Percentiles rank a stretch among this genome's conserved stretches.
These are phyloP conservation scores for Annona squamosa DNA, from an alignment of 164 flowering plant species.

Conservation along the genomic window DNA sequence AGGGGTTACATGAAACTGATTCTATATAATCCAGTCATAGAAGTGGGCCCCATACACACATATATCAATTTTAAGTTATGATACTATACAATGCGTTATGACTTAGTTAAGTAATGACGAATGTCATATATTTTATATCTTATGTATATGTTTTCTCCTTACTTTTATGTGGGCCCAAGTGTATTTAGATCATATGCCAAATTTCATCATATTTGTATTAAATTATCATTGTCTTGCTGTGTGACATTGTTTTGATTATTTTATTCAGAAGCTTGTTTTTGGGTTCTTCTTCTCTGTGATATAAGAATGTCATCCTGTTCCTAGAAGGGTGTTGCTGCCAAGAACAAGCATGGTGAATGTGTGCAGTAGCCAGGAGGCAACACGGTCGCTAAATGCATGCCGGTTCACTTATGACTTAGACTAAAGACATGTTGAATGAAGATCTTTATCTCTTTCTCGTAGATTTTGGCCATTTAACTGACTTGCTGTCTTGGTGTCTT, in stretches of 20 bases:
- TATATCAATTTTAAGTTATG: too few relatives aligned
- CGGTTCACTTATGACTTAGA: neutral
- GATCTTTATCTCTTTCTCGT: neutral
- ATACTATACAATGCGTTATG: too few relatives aligned
- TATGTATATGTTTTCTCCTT: too few relatives aligned
- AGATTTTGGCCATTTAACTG: neutral
- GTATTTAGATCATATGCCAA: too few relatives aligned
- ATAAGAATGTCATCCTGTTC: neutral
- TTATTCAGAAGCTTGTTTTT: neutral
- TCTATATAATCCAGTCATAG: too few relatives aligned
- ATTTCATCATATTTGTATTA: too few relatives aligned
- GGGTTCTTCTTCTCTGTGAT: constrained; percentile 1
- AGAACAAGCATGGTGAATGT: neutral
- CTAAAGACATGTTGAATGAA: neutral
- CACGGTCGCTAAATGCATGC: neutral
- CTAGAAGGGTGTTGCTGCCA: neutral
- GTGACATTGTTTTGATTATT: neutral
- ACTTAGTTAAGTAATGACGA: too few relatives aligned
- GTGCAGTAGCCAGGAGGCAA: neutral
- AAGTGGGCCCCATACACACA: too few relatives aligned
- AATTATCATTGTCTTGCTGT: too few relatives aligned
- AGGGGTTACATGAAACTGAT: too few relatives aligned
- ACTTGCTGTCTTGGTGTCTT: neutral
- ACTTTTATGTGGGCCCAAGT: too few relatives aligned
- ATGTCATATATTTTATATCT: too few relatives aligned